Evolutionary conservation across 2,329 filamentous ascomycete species (phyloP), one percentile per base, ranked within the genome.

Genomic region (Didymella segeticola): DNA sequence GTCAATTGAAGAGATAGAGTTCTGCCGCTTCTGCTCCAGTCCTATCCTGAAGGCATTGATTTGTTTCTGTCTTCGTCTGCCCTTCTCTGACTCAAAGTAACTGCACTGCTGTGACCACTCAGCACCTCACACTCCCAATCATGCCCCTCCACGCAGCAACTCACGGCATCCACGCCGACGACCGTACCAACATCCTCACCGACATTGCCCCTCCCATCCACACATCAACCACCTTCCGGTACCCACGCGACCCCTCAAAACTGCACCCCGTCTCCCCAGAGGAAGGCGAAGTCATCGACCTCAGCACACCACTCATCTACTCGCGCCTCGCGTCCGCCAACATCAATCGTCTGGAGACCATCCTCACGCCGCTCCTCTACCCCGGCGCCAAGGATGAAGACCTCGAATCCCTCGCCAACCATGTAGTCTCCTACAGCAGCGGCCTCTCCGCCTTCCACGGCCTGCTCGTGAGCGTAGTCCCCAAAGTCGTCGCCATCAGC

Each of bases 151-250:
- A 85, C 4, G 78, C 89, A 42, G 83, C 90, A 7, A 91, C 91
- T 5, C 82, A 85, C 50, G 84, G 89, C n/a, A 80, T 96, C 59
- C 92, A 96, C 73, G 90, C 89, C 58, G 92, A 96, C 69, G 88
- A 96, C 77, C 81, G 80, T 65, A 82, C 95, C 66, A 90, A 91
- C 74, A 77, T 81, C 27, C 85, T 89, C 63, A 82, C 86, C 43
- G 91, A 95, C 70, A 89, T 98, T 49, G 92, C 93, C 11, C 93
- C 95, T 54, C 86, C 93, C 4, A 82, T 98, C 69, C 93, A 98
- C 73, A 86, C 96, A 60, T 92, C 91, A 57, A 97, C 93, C 11
- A 98, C 91, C 14, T 98, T 91, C 76, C 87, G 91, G 63, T 98
- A 97, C 75, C 80, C 82, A 23, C 76, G 80, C 47, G 83, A 96